These are phyloP conservation scores for Cladosporium cucumerinum DNA, from an alignment of 2,329 filamentous ascomycete genomes.

Conservation along the genomic window DNA sequence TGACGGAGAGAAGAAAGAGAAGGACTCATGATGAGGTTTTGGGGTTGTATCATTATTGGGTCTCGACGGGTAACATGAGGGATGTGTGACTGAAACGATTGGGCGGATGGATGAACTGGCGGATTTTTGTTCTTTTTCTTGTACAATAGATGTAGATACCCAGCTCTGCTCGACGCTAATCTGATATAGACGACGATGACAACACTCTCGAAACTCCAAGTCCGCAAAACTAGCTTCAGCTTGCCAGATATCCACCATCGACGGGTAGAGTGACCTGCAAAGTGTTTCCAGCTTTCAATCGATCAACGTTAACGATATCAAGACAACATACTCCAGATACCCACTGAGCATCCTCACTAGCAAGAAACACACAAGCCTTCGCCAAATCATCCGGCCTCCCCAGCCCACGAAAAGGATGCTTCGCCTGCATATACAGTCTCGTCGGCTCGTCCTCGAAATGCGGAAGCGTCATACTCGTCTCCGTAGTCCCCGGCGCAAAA, in stretches of 20 bases:
- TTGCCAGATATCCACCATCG: slow-evolving; percentile 19
- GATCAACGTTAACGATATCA: background rate
- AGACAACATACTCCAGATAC: slow-evolving; percentile 60
- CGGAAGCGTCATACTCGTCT: slow-evolving; percentile 24
- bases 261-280: slow-evolving; percentile 18
- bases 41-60: background rate
- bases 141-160: slow-evolving; percentile 9
- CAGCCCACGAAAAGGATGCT: slow-evolving; percentile 73
- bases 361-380: slow-evolving; percentile 80
- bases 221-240: background rate
- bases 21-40: background rate
- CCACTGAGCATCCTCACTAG: slow-evolving; percentile 73
- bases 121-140: background rate
- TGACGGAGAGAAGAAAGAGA: background rate
- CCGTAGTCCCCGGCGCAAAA: slow-evolving; percentile 29
- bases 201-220: background rate
- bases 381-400: slow-evolving; percentile 71
- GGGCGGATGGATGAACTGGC: background rate
- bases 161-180: background rate
- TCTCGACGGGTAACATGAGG: background rate
- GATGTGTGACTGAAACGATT: background rate
- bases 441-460: slow-evolving; percentile 47
- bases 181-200: background rate
- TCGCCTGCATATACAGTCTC: slow-evolving; percentile 71
- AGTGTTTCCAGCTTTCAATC: background rate